Conservation (phyloP, 106 monocot species). For the Hemerocallis citrina region DNA sequence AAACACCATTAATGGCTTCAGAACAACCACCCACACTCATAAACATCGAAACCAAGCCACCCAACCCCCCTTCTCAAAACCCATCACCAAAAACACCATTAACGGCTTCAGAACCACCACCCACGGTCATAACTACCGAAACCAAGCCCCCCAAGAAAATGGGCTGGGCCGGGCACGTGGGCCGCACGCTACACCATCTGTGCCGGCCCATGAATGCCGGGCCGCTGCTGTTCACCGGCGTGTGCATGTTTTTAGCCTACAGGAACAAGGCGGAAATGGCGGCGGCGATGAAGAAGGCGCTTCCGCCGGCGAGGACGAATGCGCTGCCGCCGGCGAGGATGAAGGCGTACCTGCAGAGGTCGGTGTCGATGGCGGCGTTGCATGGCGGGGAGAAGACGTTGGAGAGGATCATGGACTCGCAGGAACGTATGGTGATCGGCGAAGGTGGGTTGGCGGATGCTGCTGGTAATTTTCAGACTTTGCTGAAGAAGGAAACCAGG, state of each 20-base stretch:
- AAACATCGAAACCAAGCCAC: no score
- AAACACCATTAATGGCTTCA: no score
- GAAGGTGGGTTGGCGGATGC: neutral
- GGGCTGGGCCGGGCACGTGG: no score
- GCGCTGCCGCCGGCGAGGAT: neutral
- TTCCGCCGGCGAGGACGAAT: no score
- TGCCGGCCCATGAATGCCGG: neutral
- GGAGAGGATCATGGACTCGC: slow-evolving; percentile 19
- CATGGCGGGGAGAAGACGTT: slow-evolving; percentile 13
- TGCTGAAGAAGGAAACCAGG: neutral
- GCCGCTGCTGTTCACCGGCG: slow-evolving; percentile 7
- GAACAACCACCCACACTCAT: no score
- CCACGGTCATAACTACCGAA: no score
- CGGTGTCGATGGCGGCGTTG: slow-evolving; percentile 20
- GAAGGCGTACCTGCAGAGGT: slow-evolving; percentile 11
- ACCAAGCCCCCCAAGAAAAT: no score
- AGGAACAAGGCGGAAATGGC: neutral
- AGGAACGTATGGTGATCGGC: slow-evolving; percentile 13
- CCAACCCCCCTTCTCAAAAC: no score
- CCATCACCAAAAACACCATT: no score
- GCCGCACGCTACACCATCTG: neutral
- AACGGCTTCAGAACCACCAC: no score
- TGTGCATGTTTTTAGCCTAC: slow-evolving; percentile 4
- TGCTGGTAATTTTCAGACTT: neutral
- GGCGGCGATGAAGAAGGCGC: no score